Percentiles rank a stretch among this genome's conserved stretches.
Evolutionary conservation across 495 filamentous ascomycete species (phyloP).

Genomic region (Recurvomyces mirabilis): DNA sequence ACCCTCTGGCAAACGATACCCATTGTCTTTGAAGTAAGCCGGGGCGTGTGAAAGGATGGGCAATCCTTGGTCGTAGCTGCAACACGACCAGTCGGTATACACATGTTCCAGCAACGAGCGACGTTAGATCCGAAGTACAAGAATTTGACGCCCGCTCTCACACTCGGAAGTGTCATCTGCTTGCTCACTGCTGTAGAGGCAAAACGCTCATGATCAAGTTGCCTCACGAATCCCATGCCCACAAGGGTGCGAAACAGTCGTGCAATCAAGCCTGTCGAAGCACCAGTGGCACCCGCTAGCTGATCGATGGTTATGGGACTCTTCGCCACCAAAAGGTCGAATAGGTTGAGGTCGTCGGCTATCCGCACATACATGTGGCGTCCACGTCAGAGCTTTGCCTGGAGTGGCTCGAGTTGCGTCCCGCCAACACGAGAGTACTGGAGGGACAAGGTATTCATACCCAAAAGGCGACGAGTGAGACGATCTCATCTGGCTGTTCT

Average conservation of each 20-base stretch:
- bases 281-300: constrained; percentile 1
- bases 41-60: constrained; percentile 3
- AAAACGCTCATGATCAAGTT: neutral
- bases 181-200: constrained; percentile 5
- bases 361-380: constrained; percentile 11
- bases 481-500: no score
- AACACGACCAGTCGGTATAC: no score
- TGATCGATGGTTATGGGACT: neutral
- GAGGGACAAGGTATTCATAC: no score
- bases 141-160: constrained; percentile 8
- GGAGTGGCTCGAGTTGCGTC: no score
- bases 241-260: constrained; percentile 7
- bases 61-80: constrained; percentile 5
- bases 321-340: constrained; percentile 9
- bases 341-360: constrained; percentile 8
- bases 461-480: no score
- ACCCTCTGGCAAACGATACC: constrained; percentile 1
- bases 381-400: no score
- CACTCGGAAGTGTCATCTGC: constrained; percentile 5
- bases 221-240: constrained; percentile 9
- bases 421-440: no score
- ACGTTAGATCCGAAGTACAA: no score
- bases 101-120: no score
- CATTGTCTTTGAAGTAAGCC: constrained; percentile 8
- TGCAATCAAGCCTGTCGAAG: neutral